phyloP scores from a whole-genome alignment of 352 stramenopile genomes.

The Peronospora belbahrii region DNA sequence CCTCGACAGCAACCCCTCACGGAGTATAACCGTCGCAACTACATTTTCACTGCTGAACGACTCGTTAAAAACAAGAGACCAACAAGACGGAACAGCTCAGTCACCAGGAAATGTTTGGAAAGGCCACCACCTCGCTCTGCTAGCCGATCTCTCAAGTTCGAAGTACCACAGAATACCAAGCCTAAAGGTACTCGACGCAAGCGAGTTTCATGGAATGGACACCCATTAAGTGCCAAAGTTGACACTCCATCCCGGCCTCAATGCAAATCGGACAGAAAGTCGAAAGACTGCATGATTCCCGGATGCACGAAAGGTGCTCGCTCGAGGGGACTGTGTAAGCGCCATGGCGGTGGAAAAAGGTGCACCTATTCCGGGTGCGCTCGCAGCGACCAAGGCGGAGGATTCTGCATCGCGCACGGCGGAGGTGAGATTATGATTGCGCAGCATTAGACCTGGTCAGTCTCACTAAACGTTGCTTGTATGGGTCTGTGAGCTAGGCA shows the following conservation, averaged over 20 bases:
- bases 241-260: constrained; percentile 7
- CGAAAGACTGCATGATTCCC: constrained; percentile 56
- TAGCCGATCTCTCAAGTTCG: constrained; percentile 27
- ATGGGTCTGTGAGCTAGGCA: constrained; percentile 26
- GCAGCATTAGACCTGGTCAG: not conserved
- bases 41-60: constrained; percentile 7
- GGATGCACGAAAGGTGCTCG: constrained; percentile 69
- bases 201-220: constrained; percentile 35
- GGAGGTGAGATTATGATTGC: constrained; percentile 32
- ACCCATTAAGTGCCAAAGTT: not conserved
- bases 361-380: constrained; percentile 47
- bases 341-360: constrained; percentile 75
- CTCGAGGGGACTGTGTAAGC: constrained; percentile 79
- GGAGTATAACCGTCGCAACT: constrained; percentile 12
- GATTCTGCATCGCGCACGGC: constrained; percentile 74
- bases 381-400: constrained; percentile 80
- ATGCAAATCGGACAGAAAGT: constrained; percentile 46
- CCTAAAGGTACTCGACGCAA: constrained; percentile 10
- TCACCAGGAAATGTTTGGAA: constrained; percentile 2
- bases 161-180: constrained; percentile 6
- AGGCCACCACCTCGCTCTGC: constrained; percentile 11
- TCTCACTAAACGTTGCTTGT: constrained; percentile 1
- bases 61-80: constrained; percentile 9
- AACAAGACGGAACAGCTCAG: constrained; percentile 5
- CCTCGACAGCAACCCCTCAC: constrained; percentile 15